Conservation (phyloP, 202 grass and related monocot species). For the Digitaria exilis region DNA sequence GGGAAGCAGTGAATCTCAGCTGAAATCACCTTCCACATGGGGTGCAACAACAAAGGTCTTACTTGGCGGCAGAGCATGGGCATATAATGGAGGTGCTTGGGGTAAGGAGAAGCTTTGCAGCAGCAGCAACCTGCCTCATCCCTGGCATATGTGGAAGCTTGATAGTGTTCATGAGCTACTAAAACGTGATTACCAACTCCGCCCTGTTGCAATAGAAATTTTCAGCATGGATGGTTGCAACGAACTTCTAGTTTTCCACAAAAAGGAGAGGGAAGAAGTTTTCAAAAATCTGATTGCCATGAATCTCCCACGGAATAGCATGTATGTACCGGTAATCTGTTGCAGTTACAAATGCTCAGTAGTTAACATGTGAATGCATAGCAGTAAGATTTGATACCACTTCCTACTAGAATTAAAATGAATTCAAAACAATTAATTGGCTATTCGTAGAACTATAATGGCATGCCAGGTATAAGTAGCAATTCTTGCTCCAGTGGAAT, state of each 20-base stretch:
- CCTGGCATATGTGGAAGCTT: constrained; percentile 99
- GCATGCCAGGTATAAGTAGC: constrained; percentile 16
- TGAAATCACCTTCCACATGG: constrained; percentile 76
- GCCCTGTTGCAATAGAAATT: constrained; percentile 97
- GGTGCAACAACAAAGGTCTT: constrained; percentile 55
- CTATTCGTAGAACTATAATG: constrained; percentile 17
- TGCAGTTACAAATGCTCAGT: constrained; percentile 26
- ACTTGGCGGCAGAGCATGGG: constrained; percentile 95
- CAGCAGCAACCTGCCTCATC: constrained; percentile 85
- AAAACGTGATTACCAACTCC: constrained; percentile 98
- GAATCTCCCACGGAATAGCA: constrained; percentile 99
- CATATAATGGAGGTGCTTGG: constrained; percentile 98
- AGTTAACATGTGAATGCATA: constrained; percentile 34
- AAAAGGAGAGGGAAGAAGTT: constrained; percentile 98
- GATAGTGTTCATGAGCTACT: constrained; percentile 98
- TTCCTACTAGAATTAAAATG: constrained; percentile 33
- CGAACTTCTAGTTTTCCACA: constrained; percentile 98
- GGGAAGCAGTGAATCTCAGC: constrained; percentile 75
- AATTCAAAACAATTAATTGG: constrained; percentile 19
- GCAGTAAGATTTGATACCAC: constrained; percentile 7
- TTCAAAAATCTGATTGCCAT: constrained; percentile 92
- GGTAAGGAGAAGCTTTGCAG: constrained; percentile 93
- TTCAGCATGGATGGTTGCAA: constrained; percentile 99
- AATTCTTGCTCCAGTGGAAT: constrained; percentile 16
- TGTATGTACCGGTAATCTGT: constrained; percentile 67